Base-by-base conservation (phyloP, 805 yeast genomes). In the Metschnikowia orientalis region DNA sequence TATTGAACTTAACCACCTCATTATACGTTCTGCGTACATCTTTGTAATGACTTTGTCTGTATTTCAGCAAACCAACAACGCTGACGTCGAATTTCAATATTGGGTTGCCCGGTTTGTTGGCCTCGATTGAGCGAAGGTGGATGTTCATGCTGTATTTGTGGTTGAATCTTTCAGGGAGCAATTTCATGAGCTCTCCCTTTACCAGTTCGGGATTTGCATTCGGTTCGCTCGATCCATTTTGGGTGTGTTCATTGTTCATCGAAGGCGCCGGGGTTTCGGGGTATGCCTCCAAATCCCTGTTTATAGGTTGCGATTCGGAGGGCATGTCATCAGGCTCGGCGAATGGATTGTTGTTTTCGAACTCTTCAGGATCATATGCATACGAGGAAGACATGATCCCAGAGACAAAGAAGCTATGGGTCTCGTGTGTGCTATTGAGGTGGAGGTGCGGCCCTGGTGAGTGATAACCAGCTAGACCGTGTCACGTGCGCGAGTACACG, bases 1-100 rank as follows among this genome's bases (percentile, higher is more conserved):
- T 77, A 58, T 84, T 85, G 49, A 92, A 75, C 39, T 78, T 75
- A 19, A 73, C 75, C 44, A 88, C 69, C 56, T 92, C 98, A 38
- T 72, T 71, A 52, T 77, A 82, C 0, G 95, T 80, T 38, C 97
- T 74, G 45, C 95, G 77, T 10, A 90, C 63, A 35, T 80, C 89
- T 34, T 78, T 76, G 56, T 83, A 88, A 6, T 57, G 56, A 6
- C 73, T 60, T 42, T 83, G 86, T 38, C 96, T 68, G 55, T 77
- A 92, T 23, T 79, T 75, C 10, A 94, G 89, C 20, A 89, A 61
- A 26, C 83, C 85, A 8, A 42, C 42, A 13, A 65, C 60, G 4
- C 39, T 28, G 12, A 58, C 69, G 48, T 84, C 87, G 44, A 90
- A 79, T 42, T 79, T 71, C 35, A 90, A 62, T 6, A 84, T 79